These are phyloP conservation scores for Lentinula boryana DNA, from an alignment of 768 basidiomycete species.

Conservation along the genomic window DNA sequence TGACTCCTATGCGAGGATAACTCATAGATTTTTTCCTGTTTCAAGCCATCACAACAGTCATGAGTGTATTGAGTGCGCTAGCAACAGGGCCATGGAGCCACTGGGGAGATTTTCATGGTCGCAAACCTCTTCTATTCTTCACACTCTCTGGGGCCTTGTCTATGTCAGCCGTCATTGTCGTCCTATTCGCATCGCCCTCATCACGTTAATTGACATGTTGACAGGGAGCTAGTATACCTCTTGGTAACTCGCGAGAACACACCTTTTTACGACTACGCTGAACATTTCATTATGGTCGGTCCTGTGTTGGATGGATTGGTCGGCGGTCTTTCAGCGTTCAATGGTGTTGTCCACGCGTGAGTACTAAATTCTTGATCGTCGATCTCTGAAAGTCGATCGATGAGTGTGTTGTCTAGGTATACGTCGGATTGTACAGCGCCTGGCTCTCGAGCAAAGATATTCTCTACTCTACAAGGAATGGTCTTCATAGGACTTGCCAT, in stretches of 20 bases:
- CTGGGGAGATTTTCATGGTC: slow-evolving; percentile 68
- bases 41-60: slow-evolving; percentile 61
- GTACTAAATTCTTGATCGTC: slow-evolving; percentile 19
- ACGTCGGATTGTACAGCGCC: slow-evolving; percentile 46
- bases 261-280: slow-evolving; percentile 46
- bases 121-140: slow-evolving; percentile 66
- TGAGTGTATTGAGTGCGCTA: slow-evolving; percentile 74
- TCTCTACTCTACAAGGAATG: slow-evolving; percentile 67
- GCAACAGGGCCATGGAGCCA: slow-evolving; percentile 88
- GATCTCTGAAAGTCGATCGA: slow-evolving; percentile 29
- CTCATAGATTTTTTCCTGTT: neutral
- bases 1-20: neutral
- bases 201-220: neutral
- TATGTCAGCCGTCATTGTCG: slow-evolving; percentile 45
- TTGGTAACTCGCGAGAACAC: slow-evolving; percentile 64
- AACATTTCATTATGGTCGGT: slow-evolving; percentile 69
- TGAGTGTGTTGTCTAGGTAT: slow-evolving; percentile 31
- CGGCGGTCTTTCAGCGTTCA: slow-evolving; percentile 62
- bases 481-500: slow-evolving; percentile 71
- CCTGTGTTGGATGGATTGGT: slow-evolving; percentile 76
- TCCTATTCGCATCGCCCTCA: slow-evolving; percentile 5
- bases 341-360: slow-evolving; percentile 66
- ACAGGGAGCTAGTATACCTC: slow-evolving; percentile 73
- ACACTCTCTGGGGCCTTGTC: slow-evolving; percentile 64
- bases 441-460: slow-evolving; percentile 48